Conservation (phyloP, 169 alveolate species). For the Eimeria mitis region DNA sequence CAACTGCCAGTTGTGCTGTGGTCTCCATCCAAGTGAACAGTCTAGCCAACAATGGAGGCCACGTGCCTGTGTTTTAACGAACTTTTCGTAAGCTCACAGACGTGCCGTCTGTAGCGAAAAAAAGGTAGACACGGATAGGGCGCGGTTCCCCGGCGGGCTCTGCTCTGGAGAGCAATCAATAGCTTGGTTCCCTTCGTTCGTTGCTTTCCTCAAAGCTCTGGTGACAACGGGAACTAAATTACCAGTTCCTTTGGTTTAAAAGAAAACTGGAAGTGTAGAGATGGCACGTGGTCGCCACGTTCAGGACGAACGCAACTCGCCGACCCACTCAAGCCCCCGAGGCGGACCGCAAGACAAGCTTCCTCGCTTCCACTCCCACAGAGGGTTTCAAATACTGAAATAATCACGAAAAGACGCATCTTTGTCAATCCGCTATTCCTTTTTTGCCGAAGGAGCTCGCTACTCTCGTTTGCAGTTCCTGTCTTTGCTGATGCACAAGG, state of each 20-base stretch:
- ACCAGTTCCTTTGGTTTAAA: conserved; percentile 7
- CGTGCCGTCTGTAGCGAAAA: not conserved
- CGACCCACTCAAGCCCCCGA: conserved; percentile 65
- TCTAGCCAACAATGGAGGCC: conserved; percentile 7
- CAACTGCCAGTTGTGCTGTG: not conserved
- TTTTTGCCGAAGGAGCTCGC: not conserved
- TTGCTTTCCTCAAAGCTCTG: conserved; percentile 16
- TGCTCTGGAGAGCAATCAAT: conserved; percentile 9
- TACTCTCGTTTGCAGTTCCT: not conserved
- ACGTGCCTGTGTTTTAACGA: not conserved
- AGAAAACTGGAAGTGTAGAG: not conserved
- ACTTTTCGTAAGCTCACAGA: not conserved
- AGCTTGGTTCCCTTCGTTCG: not conserved
- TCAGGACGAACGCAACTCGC: conserved; percentile 3
- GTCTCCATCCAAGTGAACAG: not conserved
- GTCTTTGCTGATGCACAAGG: conserved; percentile 2
- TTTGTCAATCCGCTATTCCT: not conserved
- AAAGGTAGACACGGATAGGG: not conserved
- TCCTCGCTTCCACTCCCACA: not conserved
- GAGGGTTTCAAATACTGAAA: conserved; percentile 20
- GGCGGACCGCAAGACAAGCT: conserved; percentile 36
- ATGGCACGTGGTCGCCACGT: not conserved
- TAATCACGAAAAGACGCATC: not conserved
- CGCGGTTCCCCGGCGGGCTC: conserved; percentile 21
- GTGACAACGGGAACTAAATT: conserved; percentile 1